A percentile compares a stretch with the other conserved stretches of the same genome.
phyloP scores from a whole-genome alignment of 352 stramenopile genomes.

The Phytopythium chamaehyphon region DNA sequence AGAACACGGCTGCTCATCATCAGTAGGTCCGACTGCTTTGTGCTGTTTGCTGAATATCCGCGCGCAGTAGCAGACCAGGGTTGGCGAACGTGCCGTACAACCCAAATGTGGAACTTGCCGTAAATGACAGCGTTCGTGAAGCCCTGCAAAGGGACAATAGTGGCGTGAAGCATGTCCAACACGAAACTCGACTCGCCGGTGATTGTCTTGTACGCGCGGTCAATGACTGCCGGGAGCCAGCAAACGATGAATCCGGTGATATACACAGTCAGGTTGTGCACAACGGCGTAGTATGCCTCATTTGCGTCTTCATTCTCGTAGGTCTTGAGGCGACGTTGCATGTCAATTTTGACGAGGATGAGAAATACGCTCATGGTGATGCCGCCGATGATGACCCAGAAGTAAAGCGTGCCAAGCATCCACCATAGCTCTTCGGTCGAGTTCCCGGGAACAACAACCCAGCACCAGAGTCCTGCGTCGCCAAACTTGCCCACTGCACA shows the following conservation, averaged over 20 bases:
- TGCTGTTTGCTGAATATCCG: slow-evolving; percentile 29
- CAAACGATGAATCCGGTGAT: slow-evolving; percentile 79
- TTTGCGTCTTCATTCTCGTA: slow-evolving; percentile 73
- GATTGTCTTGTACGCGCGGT: slow-evolving; percentile 60
- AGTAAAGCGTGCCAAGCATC: slow-evolving; percentile 70
- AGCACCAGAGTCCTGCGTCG: slow-evolving; percentile 74
- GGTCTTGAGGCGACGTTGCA: slow-evolving; percentile 66
- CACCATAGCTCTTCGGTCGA: slow-evolving; percentile 54
- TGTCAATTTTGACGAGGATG: slow-evolving; percentile 75
- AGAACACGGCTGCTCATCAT: slow-evolving; percentile 27
- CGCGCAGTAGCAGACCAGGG: slow-evolving; percentile 25
- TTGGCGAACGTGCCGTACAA: slow-evolving; percentile 53
- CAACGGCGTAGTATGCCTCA: slow-evolving; percentile 73
- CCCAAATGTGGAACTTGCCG: slow-evolving; percentile 81
- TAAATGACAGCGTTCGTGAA: slow-evolving; percentile 87
- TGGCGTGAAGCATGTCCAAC: slow-evolving; percentile 66
- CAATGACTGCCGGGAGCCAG: slow-evolving; percentile 63
- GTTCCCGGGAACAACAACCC: slow-evolving; percentile 52
- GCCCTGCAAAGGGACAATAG: slow-evolving; percentile 76
- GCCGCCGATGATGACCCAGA: slow-evolving; percentile 66
- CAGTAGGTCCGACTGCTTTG: slow-evolving; percentile 39
- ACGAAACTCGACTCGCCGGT: slow-evolving; percentile 51
- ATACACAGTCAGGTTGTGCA: slow-evolving; percentile 82
- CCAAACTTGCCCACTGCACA: slow-evolving; percentile 54
- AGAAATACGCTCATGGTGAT: slow-evolving; percentile 56